Evolutionary conservation across 352 stramenopile species (phyloP), one percentile per base, ranked within the genome.

Genomic region (Pythium myriotylum): DNA sequence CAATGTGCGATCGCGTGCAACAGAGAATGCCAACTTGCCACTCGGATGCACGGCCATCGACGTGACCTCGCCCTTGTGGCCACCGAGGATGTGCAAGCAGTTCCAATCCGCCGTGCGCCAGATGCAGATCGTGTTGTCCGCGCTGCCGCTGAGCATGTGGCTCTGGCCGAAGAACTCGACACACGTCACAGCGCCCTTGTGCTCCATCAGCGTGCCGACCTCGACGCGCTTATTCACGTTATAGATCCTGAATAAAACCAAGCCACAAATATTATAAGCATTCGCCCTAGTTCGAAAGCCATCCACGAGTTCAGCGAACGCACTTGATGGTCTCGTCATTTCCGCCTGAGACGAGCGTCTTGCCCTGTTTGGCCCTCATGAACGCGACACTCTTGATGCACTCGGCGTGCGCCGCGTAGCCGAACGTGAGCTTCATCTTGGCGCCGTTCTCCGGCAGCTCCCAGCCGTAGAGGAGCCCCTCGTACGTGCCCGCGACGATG

Each of bases 101-200:
- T 94, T 94, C 88, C 88, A 96, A 63, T 96, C 88, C 2, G 85
- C 88, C 42, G 85, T 94, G 55, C 88, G 86, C 88, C 88, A 96
- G 46, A 96, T 94, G 48, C 85, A 94, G 53, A 96, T 94, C 29
- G 85, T 92, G 54, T 94, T 86, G 77, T 96, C 88, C 10, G 80
- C 81, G 50, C 86, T 94, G 26, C 85, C 88, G 43, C 88, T 96
- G 42, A 96, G 83, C 57, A 96, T 65, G 67, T 95, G 83, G 60
- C 81, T 94, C 62, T 94, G 77, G 9, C 86, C 81, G 59, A 92
- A 94, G 62, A 95, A 95, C 68, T 91, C 85, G 57, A 96, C 70
- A 59, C 80, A 88, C 60, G 84, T 95, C 67, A 96, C 87, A 47
- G 85, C 83, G 41, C 85, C 86, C 54, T 88, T 84, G 69, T 95